Evolutionary conservation across 768 basidiomycete genomes (phyloP).

Genomic region (Clitopilus passeckerianus): DNA sequence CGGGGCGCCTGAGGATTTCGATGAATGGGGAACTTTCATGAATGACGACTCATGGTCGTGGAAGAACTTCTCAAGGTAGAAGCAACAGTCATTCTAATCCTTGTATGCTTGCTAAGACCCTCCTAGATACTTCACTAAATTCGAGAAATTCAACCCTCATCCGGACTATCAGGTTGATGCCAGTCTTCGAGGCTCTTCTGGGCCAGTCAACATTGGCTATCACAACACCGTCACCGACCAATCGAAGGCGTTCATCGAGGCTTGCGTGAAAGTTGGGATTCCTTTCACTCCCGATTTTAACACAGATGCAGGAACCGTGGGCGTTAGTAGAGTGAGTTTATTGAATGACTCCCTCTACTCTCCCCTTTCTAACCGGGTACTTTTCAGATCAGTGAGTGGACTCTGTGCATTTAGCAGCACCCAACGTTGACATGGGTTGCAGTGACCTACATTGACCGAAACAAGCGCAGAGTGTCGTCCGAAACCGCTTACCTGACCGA

Average conservation of each 20-base stretch:
- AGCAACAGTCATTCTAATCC: neutral
- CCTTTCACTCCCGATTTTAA: slow-evolving; percentile 61
- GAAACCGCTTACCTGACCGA: slow-evolving; percentile 66
- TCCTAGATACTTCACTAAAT: slow-evolving; percentile 61
- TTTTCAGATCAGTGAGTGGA: slow-evolving; percentile 37
- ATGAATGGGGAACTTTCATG: slow-evolving; percentile 55
- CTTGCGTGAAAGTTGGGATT: slow-evolving; percentile 50
- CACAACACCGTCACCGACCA: slow-evolving; percentile 40
- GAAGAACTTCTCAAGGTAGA: slow-evolving; percentile 45
- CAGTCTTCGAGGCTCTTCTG: slow-evolving; percentile 40
- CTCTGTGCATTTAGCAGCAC: neutral
- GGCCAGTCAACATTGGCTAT: slow-evolving; percentile 60
- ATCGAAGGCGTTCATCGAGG: slow-evolving; percentile 49
- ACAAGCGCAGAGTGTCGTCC: slow-evolving; percentile 51
- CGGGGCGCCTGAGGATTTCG: slow-evolving; percentile 67
- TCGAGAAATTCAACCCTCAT: slow-evolving; percentile 54
- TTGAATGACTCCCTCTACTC: neutral
- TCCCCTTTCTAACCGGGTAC: neutral
- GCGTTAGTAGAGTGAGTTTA: slow-evolving; percentile 50
- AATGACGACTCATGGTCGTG: slow-evolving; percentile 62
- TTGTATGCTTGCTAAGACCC: slow-evolving; percentile 7
- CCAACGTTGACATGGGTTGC: neutral
- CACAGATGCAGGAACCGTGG: slow-evolving; percentile 51
- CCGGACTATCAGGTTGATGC: slow-evolving; percentile 46
- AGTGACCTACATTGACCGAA: slow-evolving; percentile 67